Conservation (phyloP, 108 stramenopile genomes). For the Mediolabrus comicus region DNA sequence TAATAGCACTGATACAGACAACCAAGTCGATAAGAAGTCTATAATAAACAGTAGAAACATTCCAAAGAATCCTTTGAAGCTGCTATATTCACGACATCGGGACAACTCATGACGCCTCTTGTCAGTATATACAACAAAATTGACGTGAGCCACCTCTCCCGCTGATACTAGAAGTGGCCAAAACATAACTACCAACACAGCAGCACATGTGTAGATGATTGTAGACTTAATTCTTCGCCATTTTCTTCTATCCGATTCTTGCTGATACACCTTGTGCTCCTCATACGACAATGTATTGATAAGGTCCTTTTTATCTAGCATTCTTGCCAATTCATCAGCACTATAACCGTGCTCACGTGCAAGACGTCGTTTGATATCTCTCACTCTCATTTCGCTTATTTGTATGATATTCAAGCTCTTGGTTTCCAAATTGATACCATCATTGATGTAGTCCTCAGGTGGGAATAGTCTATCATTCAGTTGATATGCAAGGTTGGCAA, state of each 20-base stretch:
- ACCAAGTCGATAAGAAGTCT: constrained; percentile 72
- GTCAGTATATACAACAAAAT: constrained; percentile 80
- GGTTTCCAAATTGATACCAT: constrained; percentile 12
- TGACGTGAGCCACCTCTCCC: constrained; percentile 65
- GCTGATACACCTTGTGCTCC: constrained; percentile 71
- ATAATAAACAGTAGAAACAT: constrained; percentile 65
- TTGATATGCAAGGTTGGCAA: neutral
- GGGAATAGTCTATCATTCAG: constrained; percentile 25
- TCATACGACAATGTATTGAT: constrained; percentile 79
- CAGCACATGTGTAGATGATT: constrained; percentile 52
- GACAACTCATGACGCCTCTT: constrained; percentile 64
- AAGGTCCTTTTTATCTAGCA: constrained; percentile 88
- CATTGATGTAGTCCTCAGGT: constrained; percentile 29
- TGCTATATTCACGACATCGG: constrained; percentile 63
- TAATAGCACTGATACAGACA: constrained; percentile 64
- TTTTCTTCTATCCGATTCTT: constrained; percentile 44
- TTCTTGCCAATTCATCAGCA: constrained; percentile 77
- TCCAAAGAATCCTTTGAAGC: constrained; percentile 55
- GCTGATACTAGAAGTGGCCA: constrained; percentile 72
- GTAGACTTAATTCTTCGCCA: constrained; percentile 50
- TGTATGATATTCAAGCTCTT: constrained; percentile 65
- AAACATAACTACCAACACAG: constrained; percentile 55
- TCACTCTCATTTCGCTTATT: constrained; percentile 73
- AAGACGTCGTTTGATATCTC: constrained; percentile 79
- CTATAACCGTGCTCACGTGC: constrained; percentile 71